Evolutionary conservation across 2,329 filamentous ascomycete species (phyloP).

Genomic region (Apiospora aurea): DNA sequence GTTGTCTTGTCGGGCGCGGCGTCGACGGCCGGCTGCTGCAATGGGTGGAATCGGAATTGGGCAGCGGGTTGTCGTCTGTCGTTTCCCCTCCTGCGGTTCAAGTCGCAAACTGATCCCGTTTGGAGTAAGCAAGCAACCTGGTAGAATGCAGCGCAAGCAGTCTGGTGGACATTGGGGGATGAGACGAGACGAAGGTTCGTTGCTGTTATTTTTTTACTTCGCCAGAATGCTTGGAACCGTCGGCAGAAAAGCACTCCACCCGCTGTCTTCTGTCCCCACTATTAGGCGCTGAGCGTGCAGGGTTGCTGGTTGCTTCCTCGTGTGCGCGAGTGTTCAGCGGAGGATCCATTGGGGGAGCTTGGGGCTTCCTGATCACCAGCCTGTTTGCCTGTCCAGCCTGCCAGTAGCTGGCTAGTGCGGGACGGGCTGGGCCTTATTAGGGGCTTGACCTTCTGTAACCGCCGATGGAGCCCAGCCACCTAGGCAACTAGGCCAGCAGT

Average conservation of each 20-base stretch:
- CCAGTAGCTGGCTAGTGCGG: background rate
- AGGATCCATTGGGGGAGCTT: background rate
- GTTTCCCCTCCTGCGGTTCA: slow-evolving; percentile 3
- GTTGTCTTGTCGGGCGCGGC: background rate
- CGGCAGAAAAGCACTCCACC: slow-evolving; percentile 10
- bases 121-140: slow-evolving; percentile 19
- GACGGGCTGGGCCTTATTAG: slow-evolving; percentile 9
- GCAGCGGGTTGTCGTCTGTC: background rate
- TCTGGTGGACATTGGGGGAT: background rate
- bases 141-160: slow-evolving; percentile 19
- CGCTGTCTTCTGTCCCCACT: background rate
- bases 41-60: background rate
- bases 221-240: slow-evolving; percentile 11
- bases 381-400: background rate
- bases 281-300: slow-evolving; percentile 11
- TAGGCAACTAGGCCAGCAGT: background rate
- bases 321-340: background rate
- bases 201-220: slow-evolving; percentile 13
- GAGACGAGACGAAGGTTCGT: background rate
- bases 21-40: background rate
- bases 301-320: background rate
- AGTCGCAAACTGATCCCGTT: slow-evolving; percentile 13
- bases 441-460: slow-evolving; percentile 16
- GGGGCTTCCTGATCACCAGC: background rate
- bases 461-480: slow-evolving; percentile 3